Evolutionary conservation across 176 grass and related monocot species (phyloP).

Genomic region (Cenchrus fungigraminus): DNA sequence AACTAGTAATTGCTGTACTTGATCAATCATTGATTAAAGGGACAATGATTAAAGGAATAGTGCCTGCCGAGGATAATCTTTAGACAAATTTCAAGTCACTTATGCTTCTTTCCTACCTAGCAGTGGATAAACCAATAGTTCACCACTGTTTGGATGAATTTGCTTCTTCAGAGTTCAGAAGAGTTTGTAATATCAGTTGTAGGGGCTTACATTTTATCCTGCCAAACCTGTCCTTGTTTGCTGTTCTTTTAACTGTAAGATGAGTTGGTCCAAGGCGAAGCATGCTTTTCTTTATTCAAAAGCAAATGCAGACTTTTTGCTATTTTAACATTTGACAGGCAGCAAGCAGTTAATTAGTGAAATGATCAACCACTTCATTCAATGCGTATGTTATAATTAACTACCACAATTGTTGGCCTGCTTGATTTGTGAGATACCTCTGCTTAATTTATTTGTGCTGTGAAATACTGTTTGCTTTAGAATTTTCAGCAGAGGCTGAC

Average conservation of each 20-base stretch:
- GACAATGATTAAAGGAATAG: background rate
- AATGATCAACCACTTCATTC: background rate
- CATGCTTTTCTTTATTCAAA: conserved; percentile 9
- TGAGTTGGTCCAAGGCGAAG: background rate
- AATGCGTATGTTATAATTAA: conserved; percentile 18
- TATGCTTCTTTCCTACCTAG: conserved; percentile 19
- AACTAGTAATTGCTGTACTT: background rate
- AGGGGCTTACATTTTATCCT: background rate
- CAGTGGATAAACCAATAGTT: conserved; percentile 17
- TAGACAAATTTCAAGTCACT: background rate
- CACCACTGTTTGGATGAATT: conserved; percentile 1
- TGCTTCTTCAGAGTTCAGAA: background rate
- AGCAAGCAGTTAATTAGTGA: background rate
- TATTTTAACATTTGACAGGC: conserved; percentile 2
- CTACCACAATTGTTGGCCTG: conserved; percentile 5
- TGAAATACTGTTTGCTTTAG: background rate
- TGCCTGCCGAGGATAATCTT: background rate
- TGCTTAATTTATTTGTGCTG: background rate
- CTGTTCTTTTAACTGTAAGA: background rate
- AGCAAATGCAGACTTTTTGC: conserved; percentile 8
- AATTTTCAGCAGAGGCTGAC: conserved; percentile 6
- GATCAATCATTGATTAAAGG: background rate
- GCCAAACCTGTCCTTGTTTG: background rate
- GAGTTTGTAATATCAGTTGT: conserved; percentile 5
- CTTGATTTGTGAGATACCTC: background rate